A percentile compares a stretch with the other conserved stretches of the same genome.
Conservation (phyloP, 2,329 filamentous ascomycete genomes). For the Aureobasidium sp. region DNA sequence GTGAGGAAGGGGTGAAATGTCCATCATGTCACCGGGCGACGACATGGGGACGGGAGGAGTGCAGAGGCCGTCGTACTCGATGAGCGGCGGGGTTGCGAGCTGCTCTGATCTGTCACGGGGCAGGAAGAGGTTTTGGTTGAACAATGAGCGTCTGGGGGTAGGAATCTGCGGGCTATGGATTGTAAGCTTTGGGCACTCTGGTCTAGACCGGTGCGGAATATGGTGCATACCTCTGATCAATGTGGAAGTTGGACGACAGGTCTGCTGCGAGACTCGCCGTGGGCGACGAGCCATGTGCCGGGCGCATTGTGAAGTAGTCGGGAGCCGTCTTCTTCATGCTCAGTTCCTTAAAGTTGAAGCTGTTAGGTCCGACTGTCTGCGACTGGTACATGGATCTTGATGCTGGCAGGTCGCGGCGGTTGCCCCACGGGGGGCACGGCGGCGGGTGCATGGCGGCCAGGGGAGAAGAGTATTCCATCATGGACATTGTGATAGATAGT, state of each 20-base stretch:
- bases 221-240: slow-evolving; percentile 75
- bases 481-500: slow-evolving; percentile 15
- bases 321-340: slow-evolving; percentile 60
- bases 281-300: slow-evolving; percentile 76
- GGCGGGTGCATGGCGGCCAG: slow-evolving; percentile 83
- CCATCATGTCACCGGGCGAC: slow-evolving; percentile 82
- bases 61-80: slow-evolving; percentile 60
- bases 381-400: slow-evolving; percentile 46
- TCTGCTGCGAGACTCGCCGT: slow-evolving; percentile 87
- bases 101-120: slow-evolving; percentile 26
- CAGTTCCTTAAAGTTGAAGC: slow-evolving; percentile 68
- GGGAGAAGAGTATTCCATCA: slow-evolving; percentile 90
- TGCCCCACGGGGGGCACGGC: slow-evolving; percentile 56
- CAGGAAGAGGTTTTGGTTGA: slow-evolving; percentile 63
- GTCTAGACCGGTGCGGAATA: slow-evolving; percentile 22
- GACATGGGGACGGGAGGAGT: slow-evolving; percentile 81
- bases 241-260: slow-evolving; percentile 92
- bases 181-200: slow-evolving; percentile 28
- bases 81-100: slow-evolving; percentile 34
- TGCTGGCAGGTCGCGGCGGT: slow-evolving; percentile 45
- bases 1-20: slow-evolving; percentile 87
- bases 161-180: slow-evolving; percentile 64
- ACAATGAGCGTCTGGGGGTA: slow-evolving; percentile 76
- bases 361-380: slow-evolving; percentile 51
- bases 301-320: slow-evolving; percentile 78